Base-by-base conservation (phyloP, 768 basidiomycete genomes). In the Boletus fagicola region DNA sequence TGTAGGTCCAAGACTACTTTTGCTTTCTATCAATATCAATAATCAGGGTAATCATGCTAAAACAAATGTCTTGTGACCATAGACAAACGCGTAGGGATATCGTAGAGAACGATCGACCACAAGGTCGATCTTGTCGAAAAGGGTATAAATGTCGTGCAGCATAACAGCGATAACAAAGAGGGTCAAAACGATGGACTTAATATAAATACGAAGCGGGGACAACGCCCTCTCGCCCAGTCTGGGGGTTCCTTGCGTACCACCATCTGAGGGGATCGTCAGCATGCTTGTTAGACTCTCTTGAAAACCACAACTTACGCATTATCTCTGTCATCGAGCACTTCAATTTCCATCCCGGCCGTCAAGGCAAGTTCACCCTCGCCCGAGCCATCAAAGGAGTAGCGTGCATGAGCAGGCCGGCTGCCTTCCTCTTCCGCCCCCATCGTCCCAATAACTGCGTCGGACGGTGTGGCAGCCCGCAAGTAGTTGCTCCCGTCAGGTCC, bases 191-290 rank as follows among this genome's bases (percentile, higher is more conserved):
- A 72, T 18, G 48, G 51, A 61, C 65, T 83, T 80, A 93, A 76
- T 91, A 92, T 75, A 92, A 78, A 80, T 95, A 98, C 56, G 92
- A 85, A 42, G 92, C 90, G 10, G 94, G 94, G 49, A 97, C 90
- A 33, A 95, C 90, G 13, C 94, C 94, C 74, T 95, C 92, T 49
- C 78, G 82, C 10, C 93, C 90, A 47, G 87, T 86, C 51, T 82
- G 81, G 22, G 83, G 76, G 71, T 95, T 91, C 33, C 92, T 83
- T 51, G 88, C 91, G 66, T 90, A 95, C 94, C 94, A 97, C 94
- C 94, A 98, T 46, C 94, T 94, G 58, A 52, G 49, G 54, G 57
- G 12, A 22, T 43, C 38, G 30, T 74, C 36, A 72, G 26, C 30
- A 53, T 18, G 9, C 44, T 11, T 28, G 5, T 7, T 7, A 26